Evolutionary conservation across 805 yeast genomes (phyloP), one percentile per base, ranked within the genome.

Genomic region (Hanseniaspora mollemarum): DNA sequence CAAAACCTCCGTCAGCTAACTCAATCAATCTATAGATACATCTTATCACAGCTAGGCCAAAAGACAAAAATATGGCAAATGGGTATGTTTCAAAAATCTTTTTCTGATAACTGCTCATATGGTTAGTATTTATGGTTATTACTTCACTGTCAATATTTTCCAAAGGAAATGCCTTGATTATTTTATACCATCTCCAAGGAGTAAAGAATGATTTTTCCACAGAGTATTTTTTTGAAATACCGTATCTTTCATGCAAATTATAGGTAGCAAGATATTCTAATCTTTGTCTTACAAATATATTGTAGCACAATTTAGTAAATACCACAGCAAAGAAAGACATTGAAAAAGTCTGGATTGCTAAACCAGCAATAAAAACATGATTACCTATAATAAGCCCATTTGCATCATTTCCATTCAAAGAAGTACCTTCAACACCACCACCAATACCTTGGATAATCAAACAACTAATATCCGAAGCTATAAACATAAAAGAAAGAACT

Each of bases 21-120:
- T 87, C 95, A 35, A 76, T 71, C 28, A 84, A 72, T 60, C 95
- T 74, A 65, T 83, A 86, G 38, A 80, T 68, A 56, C 88, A 82
- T 60, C 95, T 74, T 26, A 76, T 68, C 55, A 75, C 80, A 22
- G 86, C 71, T 39, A 77, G 71, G 2, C 75, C 21, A 3, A 78
- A 77, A 1, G 81, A 68, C 3, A 65, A n/a, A 1, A 75, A 58
- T 16, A 80, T 59, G 0, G 69, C 73, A 8, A 68, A 21, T 1
- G 80, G 76, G 56, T 72, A 74, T 43, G 59, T 67, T 10, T 63
- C 58, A 15, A 46, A 46, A 2, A 46, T 9, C 5, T 2, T 24
- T 10, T 12, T 24, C 32, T 39, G 31, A 10, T 15, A 7, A 4
- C 3, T 24, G 31, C 39, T 36, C 7, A 48, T 32, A 2, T 26